Evolutionary conservation across 179 eudicot genomes (phyloP).

Genomic region (Amaranthus tricolor): DNA sequence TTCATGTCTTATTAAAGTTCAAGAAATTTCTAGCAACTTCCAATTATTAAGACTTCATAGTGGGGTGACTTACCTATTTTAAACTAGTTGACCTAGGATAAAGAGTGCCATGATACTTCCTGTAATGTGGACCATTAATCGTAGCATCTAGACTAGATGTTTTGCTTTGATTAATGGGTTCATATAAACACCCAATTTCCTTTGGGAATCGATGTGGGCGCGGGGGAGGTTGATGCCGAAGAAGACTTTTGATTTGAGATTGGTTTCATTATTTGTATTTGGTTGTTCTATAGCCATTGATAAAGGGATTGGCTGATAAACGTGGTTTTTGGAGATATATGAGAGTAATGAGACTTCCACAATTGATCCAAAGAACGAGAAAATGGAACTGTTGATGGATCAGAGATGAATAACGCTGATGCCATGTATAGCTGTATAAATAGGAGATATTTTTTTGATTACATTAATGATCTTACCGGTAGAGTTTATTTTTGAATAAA

Average conservation of each 20-base stretch:
- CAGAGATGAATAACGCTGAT: background rate
- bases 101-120: background rate
- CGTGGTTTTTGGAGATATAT: background rate
- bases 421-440: background rate
- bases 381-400: background rate
- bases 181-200: background rate
- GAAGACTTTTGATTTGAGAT: background rate
- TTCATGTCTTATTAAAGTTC: constrained; percentile 1
- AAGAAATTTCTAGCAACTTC: background rate
- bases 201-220: background rate
- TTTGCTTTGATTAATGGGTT: background rate
- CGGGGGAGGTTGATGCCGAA: background rate
- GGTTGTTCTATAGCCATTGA: background rate
- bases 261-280: background rate
- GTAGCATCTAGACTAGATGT: background rate
- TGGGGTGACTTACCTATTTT: background rate
- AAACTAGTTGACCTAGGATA: background rate
- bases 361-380: background rate
- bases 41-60: background rate
- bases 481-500: no score
- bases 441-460: background rate
- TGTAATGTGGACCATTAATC: background rate
- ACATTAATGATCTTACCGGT: no score
- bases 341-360: background rate
- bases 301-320: background rate